Base-by-base conservation (phyloP, 768 basidiomycete species). In the Pulveroboletus sp. region DNA sequence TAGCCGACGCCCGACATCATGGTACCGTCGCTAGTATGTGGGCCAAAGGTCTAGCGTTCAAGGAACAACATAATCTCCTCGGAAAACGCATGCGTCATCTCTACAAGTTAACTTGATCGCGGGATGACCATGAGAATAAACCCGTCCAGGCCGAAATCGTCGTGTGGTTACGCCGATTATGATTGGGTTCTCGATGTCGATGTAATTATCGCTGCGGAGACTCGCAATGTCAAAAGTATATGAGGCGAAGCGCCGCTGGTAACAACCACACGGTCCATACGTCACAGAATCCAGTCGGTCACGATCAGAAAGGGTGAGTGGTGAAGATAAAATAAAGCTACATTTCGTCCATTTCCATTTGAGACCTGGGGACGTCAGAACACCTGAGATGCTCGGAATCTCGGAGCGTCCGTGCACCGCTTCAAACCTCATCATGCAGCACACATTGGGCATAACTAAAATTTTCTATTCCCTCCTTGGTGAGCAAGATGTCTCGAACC, bases 401-500 rank as follows among this genome's bases (percentile, higher is more conserved):
- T 0, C 17, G 35, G 18, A 18, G 24, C 2, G 18, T 24, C 21
- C 15, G n/a, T 21, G 3, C 30, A 7, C 21, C 33, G 8, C 14
- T 26, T 66, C 50, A 65, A 51, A 74, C 72, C 42, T 69, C 64
- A 24, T 42, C 77, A 49, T 80, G 64, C 47, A 93, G 81, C 3
- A 90, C 84, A 51, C 75, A 78, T 54, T 89, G 76, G 3, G 75
- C 67, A 55, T 84, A 87, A 15, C 76, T 72, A 1, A 57, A 55
- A 18, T 79, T 69, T 8, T 80, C 75, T 5, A 68, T 63, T 5
- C 84, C 89, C 64, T 93, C 77, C 26, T 77, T 73, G 0, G 86
- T 88, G 17, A 75, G 72, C 5, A 96, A 74, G 49, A 95, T 93
- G 5, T 89, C 83, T 51, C 77, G 79, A 50, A 93, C 80, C 92